Percentiles rank a stretch among this genome's conserved stretches.
Evolutionary conservation across 768 basidiomycete species (phyloP).

Genomic region (Hemileccinum rubropunctum): DNA sequence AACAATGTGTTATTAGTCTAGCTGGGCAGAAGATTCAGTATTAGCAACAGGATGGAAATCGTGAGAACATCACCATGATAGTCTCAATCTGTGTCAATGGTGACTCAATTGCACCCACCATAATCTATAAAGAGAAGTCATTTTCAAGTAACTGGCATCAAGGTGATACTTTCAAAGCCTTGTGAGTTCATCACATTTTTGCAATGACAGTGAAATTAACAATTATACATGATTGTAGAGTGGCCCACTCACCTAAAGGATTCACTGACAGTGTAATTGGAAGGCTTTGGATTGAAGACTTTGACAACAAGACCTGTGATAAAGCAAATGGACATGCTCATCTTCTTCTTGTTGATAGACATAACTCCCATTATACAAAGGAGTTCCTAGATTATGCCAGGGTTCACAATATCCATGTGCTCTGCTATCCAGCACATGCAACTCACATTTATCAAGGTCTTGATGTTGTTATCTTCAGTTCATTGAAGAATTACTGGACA

Average conservation of each 20-base stretch:
- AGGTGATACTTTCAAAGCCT: slow-evolving; percentile 18
- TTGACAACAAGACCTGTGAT: slow-evolving; percentile 30
- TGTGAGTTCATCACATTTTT: too few species aligned
- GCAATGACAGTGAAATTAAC: too few species aligned
- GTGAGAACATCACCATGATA: slow-evolving; percentile 29
- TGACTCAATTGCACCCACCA: slow-evolving; percentile 32
- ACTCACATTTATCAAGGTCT: slow-evolving; percentile 37
- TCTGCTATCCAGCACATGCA: slow-evolving; percentile 39
- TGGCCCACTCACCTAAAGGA: too few species aligned
- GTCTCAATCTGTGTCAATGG: slow-evolving; percentile 44
- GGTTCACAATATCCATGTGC: slow-evolving; percentile 35
- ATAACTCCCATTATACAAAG: slow-evolving; percentile 41
- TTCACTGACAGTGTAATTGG: too few species aligned
- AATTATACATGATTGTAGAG: too few species aligned
- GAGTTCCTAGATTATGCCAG: slow-evolving; percentile 39
- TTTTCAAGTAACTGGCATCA: slow-evolving; percentile 23
- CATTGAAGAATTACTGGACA: slow-evolving; percentile 31
- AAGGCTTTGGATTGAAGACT: slow-evolving; percentile 31
- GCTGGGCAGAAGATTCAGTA: slow-evolving; percentile 10
- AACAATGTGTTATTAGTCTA: slow-evolving; percentile 4
- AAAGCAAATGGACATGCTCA: slow-evolving; percentile 31
- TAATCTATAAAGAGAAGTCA: slow-evolving; percentile 27
- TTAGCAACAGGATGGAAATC: slow-evolving; percentile 16
- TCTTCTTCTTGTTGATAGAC: slow-evolving; percentile 46
- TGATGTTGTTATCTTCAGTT: slow-evolving; percentile 37